Percentiles rank a stretch among this genome's conserved stretches.
Evolutionary conservation across 192 early-diverging fungal genomes (phyloP).

Genomic region (Coemansia sp.): DNA sequence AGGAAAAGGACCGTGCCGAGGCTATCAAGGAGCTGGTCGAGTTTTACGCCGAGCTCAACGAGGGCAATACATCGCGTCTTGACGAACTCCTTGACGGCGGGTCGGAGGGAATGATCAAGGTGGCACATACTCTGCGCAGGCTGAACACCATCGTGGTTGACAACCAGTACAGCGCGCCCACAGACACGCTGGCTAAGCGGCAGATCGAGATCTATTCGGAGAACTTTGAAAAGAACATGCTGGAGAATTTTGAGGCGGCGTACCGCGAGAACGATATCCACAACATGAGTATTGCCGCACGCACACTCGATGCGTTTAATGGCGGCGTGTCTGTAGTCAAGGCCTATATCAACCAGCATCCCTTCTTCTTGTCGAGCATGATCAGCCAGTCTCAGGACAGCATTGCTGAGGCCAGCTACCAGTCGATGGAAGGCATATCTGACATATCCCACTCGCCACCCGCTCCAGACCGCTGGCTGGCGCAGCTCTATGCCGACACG

Average conservation of each 20-base stretch:
- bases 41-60: slow-evolving; percentile 90
- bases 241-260: slow-evolving; percentile 84
- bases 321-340: slow-evolving; percentile 92
- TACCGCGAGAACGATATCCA: slow-evolving; percentile 72
- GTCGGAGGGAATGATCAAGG: slow-evolving; percentile 82
- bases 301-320: slow-evolving; percentile 89
- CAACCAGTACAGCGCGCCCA: slow-evolving; percentile 47
- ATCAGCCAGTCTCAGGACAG: slow-evolving; percentile 60
- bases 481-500: slow-evolving; percentile 82
- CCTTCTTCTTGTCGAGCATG: slow-evolving; percentile 86
- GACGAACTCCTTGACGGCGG: slow-evolving; percentile 74
- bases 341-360: slow-evolving; percentile 95
- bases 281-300: slow-evolving; percentile 75
- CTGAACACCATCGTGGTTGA: slow-evolving; percentile 69
- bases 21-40: slow-evolving; percentile 90
- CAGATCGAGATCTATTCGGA: slow-evolving; percentile 94
- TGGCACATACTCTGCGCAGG: slow-evolving; percentile 80
- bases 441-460: slow-evolving; percentile 55
- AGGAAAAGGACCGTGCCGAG: slow-evolving; percentile 81
- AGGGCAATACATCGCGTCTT: slow-evolving; percentile 67
- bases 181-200: slow-evolving; percentile 61
- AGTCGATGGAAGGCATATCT: slow-evolving; percentile 44
- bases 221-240: slow-evolving; percentile 82
- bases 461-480: slow-evolving; percentile 66
- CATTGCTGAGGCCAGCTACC: slow-evolving; percentile 48